Percentiles rank a stretch among this genome's conserved stretches.
These are phyloP conservation scores for Metschnikowia koreensis DNA, from an alignment of 805 yeast species.

Conservation along the genomic window DNA sequence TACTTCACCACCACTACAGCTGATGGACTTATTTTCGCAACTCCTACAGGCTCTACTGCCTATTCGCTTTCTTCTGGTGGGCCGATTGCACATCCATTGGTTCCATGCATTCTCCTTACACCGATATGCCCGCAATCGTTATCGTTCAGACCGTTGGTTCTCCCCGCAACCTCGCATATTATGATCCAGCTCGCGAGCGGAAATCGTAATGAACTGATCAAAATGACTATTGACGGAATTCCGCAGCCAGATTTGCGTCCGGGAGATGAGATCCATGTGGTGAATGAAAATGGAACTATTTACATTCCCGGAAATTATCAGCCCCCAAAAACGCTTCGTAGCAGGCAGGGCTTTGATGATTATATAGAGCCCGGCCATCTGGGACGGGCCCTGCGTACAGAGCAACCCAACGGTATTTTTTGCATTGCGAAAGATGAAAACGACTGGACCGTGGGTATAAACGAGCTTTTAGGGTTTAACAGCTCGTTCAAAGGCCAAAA, in stretches of 20 bases:
- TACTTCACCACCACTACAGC: slow-evolving; percentile 87
- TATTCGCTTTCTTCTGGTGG: slow-evolving; percentile 90
- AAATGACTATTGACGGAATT: slow-evolving; percentile 81
- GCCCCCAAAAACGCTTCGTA: slow-evolving; percentile 29
- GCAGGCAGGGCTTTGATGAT: slow-evolving; percentile 20
- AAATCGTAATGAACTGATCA: slow-evolving; percentile 39
- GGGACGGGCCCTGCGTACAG: slow-evolving; percentile 5
- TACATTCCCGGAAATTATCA: slow-evolving; percentile 49
- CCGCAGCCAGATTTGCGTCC: slow-evolving; percentile 64
- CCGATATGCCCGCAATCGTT: slow-evolving; percentile 92
- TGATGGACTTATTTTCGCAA: slow-evolving; percentile 80
- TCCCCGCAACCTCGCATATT: slow-evolving; percentile 78
- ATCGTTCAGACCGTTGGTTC: slow-evolving; percentile 82
- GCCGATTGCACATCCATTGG: slow-evolving; percentile 85
- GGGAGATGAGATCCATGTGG: slow-evolving; percentile 78
- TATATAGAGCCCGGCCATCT: slow-evolving; percentile 21
- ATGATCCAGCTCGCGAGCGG: slow-evolving; percentile 57
- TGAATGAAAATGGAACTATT: slow-evolving; percentile 63
- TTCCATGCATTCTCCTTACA: slow-evolving; percentile 75
- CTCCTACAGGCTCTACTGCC: slow-evolving; percentile 96
- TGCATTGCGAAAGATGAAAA: slow-evolving; percentile 80
- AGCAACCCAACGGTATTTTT: slow-evolving; percentile 61
- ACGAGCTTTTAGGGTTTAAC: slow-evolving; percentile 85
- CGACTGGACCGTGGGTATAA: slow-evolving; percentile 91
- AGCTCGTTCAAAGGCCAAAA: slow-evolving; percentile 59